phyloP scores from a whole-genome alignment of 257 asterid species.

The Prunella vulgaris region DNA sequence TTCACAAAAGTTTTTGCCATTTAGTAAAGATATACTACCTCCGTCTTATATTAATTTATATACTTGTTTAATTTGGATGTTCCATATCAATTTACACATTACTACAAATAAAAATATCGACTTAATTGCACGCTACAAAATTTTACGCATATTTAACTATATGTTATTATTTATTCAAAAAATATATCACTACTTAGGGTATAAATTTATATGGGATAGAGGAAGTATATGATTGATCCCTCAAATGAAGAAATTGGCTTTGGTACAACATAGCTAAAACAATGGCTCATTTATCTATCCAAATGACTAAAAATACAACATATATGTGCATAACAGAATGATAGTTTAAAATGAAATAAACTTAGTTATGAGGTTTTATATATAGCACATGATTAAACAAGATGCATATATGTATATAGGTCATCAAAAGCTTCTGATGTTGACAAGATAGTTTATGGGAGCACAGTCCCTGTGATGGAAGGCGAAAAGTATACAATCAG shows the following conservation, averaged over 20 bases:
- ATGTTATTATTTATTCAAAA: too few relatives aligned
- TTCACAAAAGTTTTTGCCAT: too few relatives aligned
- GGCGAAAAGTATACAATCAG: constrained; percentile 59
- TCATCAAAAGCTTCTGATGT: constrained; percentile 70
- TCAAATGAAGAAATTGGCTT: background rate
- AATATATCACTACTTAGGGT: too few relatives aligned
- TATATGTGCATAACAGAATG: background rate
- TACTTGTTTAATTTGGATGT: too few relatives aligned
- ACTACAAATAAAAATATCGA: too few relatives aligned
- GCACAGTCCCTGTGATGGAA: constrained; percentile 61
- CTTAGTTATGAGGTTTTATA: background rate
- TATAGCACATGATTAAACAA: background rate
- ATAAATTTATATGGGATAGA: too few relatives aligned
- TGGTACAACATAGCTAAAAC: too few relatives aligned
- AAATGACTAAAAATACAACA: background rate
- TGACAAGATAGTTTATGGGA: constrained; percentile 61
- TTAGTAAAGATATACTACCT: background rate
- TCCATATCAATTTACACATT: too few relatives aligned
- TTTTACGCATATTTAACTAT: too few relatives aligned
- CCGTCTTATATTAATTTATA: too few relatives aligned
- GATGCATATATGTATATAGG: constrained; percentile 29
- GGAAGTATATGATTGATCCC: background rate
- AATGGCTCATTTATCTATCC: background rate
- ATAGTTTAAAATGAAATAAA: too few relatives aligned
- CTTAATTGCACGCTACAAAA: too few relatives aligned